A percentile compares a stretch with the other conserved stretches of the same genome.
phyloP scores from a whole-genome alignment of 2,329 filamentous ascomycete genomes.

The Zalaria sp. region DNA sequence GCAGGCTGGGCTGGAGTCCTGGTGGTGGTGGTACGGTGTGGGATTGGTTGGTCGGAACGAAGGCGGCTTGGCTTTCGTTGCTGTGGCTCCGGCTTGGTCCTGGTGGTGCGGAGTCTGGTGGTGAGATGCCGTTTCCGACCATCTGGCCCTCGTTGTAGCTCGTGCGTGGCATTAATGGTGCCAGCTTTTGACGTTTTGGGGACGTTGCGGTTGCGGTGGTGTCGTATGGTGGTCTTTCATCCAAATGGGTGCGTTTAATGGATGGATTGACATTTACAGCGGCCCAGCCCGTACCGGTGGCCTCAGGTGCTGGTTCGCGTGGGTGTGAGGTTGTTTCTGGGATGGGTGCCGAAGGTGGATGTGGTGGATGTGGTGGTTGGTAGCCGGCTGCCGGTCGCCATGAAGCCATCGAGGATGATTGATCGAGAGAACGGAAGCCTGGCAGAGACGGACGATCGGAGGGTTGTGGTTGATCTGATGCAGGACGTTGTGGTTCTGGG shows the following conservation, averaged over 20 bases:
- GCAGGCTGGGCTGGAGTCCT: conserved; percentile 11
- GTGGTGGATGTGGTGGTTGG: conserved; percentile 6
- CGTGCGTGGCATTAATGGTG: conserved; percentile 21
- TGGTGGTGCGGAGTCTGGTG: conserved; percentile 4
- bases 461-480: background rate
- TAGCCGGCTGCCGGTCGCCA: conserved; percentile 7
- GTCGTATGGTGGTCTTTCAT: conserved; percentile 20
- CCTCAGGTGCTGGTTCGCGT: conserved; percentile 10
- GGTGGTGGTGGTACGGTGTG: conserved; percentile 10
- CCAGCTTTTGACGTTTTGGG: conserved; percentile 31
- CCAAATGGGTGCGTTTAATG: conserved; percentile 23
- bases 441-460: conserved; percentile 5
- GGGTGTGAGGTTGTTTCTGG: conserved; percentile 7
- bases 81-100: conserved; percentile 17
- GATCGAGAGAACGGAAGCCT: conserved; percentile 6
- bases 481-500: background rate
- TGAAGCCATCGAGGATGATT: conserved; percentile 3
- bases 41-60: no score
- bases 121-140: conserved; percentile 3
- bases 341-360: conserved; percentile 5
- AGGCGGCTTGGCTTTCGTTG: conserved; percentile 12
- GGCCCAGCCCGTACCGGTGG: conserved; percentile 24
- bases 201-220: conserved; percentile 18
- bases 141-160: conserved; percentile 14
- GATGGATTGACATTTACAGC: conserved; percentile 28